Evolutionary conservation across 2,329 filamentous ascomycete species (phyloP).

Genomic region (Xylariales sp.): DNA sequence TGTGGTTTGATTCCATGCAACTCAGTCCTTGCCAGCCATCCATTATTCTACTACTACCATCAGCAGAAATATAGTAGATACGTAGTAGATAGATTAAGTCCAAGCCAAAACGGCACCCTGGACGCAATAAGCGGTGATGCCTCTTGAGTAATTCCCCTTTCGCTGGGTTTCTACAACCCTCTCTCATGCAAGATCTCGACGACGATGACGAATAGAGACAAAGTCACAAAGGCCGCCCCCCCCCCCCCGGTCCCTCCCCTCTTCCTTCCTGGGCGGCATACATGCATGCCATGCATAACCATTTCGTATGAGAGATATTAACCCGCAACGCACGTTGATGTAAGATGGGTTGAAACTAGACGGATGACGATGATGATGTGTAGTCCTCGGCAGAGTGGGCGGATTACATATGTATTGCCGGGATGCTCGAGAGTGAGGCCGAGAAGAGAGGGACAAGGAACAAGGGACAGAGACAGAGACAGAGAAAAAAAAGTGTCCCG

Average conservation of each 20-base stretch:
- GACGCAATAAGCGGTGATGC: no score
- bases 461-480: no score
- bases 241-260: no score
- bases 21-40: background rate
- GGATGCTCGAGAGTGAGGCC: background rate
- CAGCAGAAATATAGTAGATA: no score
- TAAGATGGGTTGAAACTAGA: background rate
- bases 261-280: slow-evolving; percentile 1
- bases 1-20: slow-evolving; percentile 21
- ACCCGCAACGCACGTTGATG: slow-evolving; percentile 6
- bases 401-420: slow-evolving; percentile 1
- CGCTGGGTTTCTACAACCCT: background rate
- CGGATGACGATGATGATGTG: no score
- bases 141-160: background rate
- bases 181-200: background rate
- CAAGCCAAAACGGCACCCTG: background rate
- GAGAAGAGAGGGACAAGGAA: no score
- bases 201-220: slow-evolving; percentile 3
- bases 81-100: background rate
- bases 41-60: no score
- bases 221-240: no score
- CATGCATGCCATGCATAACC: background rate
- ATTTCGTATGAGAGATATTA: slow-evolving; percentile 1
- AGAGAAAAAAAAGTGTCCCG: background rate
- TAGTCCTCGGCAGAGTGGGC: no score